phyloP scores from a whole-genome alignment of 768 basidiomycete species.

The Harrya chromipes region DNA sequence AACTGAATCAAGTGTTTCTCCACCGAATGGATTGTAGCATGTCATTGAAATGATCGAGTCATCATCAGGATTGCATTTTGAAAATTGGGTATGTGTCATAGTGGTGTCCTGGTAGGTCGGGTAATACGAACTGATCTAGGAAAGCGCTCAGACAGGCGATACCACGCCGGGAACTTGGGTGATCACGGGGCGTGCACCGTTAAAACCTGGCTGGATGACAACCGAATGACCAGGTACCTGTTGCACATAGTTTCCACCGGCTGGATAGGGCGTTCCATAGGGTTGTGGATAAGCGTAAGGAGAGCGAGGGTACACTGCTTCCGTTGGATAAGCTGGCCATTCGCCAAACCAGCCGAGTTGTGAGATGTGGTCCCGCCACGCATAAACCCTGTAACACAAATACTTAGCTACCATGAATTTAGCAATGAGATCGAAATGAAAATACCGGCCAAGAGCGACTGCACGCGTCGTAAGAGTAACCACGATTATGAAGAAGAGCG shows the following conservation, averaged over 20 bases:
- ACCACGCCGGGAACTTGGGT: constrained; percentile 50
- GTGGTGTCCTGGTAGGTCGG: background rate
- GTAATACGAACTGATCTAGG: background rate
- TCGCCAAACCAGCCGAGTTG: constrained; percentile 80
- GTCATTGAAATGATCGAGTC: constrained; percentile 1
- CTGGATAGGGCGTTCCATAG: constrained; percentile 9
- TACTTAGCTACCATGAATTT: background rate
- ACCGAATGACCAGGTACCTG: constrained; percentile 60
- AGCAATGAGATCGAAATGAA: background rate
- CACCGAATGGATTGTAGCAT: constrained; percentile 5
- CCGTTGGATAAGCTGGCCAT: constrained; percentile 52
- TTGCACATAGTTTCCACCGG: constrained; percentile 39
- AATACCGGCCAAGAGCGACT: constrained; percentile 31
- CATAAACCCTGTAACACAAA: constrained; percentile 19
- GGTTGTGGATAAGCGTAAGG: constrained; percentile 33
- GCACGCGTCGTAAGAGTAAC: constrained; percentile 49
- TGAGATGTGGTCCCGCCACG: constrained; percentile 36
- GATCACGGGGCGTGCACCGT: constrained; percentile 58
- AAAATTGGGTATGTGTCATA: background rate
- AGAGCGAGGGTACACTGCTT: constrained; percentile 21
- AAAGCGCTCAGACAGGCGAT: constrained; percentile 14
- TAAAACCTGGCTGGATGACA: constrained; percentile 63
- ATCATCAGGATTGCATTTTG: background rate
- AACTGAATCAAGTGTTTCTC: constrained; percentile 2
- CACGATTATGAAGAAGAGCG: constrained; percentile 52